These are phyloP conservation scores for Calonectria montana DNA, from an alignment of 2,329 filamentous ascomycete species.

Conservation along the genomic window DNA sequence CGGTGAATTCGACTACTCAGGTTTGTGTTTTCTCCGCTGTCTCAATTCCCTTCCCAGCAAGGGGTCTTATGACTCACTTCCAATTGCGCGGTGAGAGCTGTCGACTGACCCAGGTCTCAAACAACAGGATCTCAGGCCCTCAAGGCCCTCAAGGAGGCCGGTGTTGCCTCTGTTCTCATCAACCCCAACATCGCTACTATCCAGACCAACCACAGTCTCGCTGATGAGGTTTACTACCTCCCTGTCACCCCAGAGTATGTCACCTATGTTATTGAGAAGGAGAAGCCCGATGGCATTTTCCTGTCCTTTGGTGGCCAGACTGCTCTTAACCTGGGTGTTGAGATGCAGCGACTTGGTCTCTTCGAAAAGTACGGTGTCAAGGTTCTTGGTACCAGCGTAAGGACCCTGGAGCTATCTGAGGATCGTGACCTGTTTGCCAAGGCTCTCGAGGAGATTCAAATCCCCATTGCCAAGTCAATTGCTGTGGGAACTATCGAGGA, in stretches of 20 bases:
- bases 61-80: constrained; percentile 5
- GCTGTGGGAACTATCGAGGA: constrained; percentile 93
- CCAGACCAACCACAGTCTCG: constrained; percentile 95
- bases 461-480: constrained; percentile 96
- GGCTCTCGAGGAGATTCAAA: constrained; percentile 96
- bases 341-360: constrained; percentile 96
- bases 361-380: constrained; percentile 96
- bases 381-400: constrained; percentile 94
- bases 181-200: constrained; percentile 99
- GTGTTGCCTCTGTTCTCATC: constrained; percentile 90
- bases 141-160: constrained; percentile 96
- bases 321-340: constrained; percentile 93
- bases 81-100: constrained; percentile 17
- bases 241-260: constrained; percentile 98
- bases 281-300: constrained; percentile 96
- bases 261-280: constrained; percentile 95
- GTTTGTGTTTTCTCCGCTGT: constrained; percentile 55
- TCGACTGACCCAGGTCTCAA: constrained; percentile 31
- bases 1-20: constrained; percentile 98
- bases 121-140: constrained; percentile 88
- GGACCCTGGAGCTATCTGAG: constrained; percentile 93
- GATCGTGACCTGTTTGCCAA: constrained; percentile 97
- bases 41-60: constrained; percentile 13
- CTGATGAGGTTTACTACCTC: constrained; percentile 98
- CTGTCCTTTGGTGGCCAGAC: constrained; percentile 98